A percentile compares a stretch with the other conserved stretches of the same genome.
phyloP scores from a whole-genome alignment of 2,329 filamentous ascomycete genomes.

The Laburnicola sp. region DNA sequence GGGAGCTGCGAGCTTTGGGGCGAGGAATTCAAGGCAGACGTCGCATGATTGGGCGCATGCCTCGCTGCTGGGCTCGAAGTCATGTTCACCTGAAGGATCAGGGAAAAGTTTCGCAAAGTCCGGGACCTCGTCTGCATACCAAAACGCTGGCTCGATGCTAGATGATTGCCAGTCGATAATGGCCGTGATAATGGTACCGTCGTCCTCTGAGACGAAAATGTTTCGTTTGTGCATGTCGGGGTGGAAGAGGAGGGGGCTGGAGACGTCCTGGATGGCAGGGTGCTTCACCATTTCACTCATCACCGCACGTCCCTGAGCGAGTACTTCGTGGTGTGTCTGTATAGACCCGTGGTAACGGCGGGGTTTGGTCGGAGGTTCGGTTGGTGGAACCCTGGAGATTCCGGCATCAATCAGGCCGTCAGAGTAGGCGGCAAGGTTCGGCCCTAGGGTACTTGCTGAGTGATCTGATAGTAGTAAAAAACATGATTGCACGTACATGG shows the following conservation, averaged over 20 bases:
- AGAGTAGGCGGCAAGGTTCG: conserved; percentile 36
- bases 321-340: conserved; percentile 38
- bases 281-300: conserved; percentile 36
- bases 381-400: conserved; percentile 41
- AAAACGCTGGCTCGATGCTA: conserved; percentile 48
- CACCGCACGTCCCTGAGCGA: conserved; percentile 33
- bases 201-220: conserved; percentile 48
- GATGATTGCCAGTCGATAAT: conserved; percentile 51
- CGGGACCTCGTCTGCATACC: conserved; percentile 44
- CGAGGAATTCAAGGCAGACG: conserved; percentile 33
- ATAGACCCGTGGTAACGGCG: conserved; percentile 44
- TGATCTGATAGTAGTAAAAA: conserved; percentile 8
- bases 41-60: conserved; percentile 42
- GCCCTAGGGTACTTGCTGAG: conserved; percentile 36
- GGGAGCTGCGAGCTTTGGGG: conserved; percentile 35
- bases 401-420: conserved; percentile 47
- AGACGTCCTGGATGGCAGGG: conserved; percentile 35
- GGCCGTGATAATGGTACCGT: conserved; percentile 43
- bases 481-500: conserved; percentile 41
- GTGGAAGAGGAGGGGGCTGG: conserved; percentile 44
- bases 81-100: conserved; percentile 20
- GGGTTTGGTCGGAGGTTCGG: conserved; percentile 17
- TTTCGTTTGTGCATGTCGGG: conserved; percentile 49
- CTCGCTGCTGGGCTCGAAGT: conserved; percentile 27
- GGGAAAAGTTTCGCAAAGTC: conserved; percentile 44